Percentiles rank a stretch among this genome's conserved stretches.
These are phyloP conservation scores for Fusarium zealandicum DNA, from an alignment of 2,329 filamentous ascomycete genomes.

Conservation along the genomic window DNA sequence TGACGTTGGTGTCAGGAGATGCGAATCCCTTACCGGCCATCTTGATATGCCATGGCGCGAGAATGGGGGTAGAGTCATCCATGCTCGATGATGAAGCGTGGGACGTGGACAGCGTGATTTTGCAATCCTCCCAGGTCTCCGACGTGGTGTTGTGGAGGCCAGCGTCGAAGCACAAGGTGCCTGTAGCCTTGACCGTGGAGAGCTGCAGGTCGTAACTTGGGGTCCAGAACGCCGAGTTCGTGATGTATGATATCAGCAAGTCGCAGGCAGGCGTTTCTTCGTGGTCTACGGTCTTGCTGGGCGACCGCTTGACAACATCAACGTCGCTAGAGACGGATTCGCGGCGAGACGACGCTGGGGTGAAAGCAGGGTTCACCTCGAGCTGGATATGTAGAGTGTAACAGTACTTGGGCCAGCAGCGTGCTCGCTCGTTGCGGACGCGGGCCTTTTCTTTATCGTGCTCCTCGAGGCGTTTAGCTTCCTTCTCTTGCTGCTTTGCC, in stretches of 20 bases:
- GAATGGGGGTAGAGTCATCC: constrained; percentile 60
- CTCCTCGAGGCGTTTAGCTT: constrained; percentile 48
- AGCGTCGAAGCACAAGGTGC: constrained; percentile 66
- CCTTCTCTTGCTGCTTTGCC: constrained; percentile 46
- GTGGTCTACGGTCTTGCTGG: constrained; percentile 35
- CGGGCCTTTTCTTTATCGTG: constrained; percentile 52
- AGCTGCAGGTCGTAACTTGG: constrained; percentile 69
- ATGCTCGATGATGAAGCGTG: constrained; percentile 65
- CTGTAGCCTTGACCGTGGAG: constrained; percentile 61
- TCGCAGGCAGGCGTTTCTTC: constrained; percentile 46
- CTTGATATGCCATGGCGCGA: constrained; percentile 65
- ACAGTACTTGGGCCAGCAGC: constrained; percentile 59
- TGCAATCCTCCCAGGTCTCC: constrained; percentile 69
- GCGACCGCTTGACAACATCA: constrained; percentile 54
- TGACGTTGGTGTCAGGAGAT: constrained; percentile 39
- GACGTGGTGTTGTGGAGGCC: constrained; percentile 68
- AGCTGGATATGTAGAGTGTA: constrained; percentile 61
- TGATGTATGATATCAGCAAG: constrained; percentile 66
- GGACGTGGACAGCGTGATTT: constrained; percentile 68
- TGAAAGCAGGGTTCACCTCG: constrained; percentile 51
- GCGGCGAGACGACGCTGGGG: constrained; percentile 57
- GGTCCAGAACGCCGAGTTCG: constrained; percentile 63
- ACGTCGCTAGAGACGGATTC: constrained; percentile 61
- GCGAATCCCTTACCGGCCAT: constrained; percentile 46
- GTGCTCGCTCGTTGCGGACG: constrained; percentile 51